Evolutionary conservation across 306 rosid genomes (phyloP).

Genomic region (Pyrus pyrifolia): DNA sequence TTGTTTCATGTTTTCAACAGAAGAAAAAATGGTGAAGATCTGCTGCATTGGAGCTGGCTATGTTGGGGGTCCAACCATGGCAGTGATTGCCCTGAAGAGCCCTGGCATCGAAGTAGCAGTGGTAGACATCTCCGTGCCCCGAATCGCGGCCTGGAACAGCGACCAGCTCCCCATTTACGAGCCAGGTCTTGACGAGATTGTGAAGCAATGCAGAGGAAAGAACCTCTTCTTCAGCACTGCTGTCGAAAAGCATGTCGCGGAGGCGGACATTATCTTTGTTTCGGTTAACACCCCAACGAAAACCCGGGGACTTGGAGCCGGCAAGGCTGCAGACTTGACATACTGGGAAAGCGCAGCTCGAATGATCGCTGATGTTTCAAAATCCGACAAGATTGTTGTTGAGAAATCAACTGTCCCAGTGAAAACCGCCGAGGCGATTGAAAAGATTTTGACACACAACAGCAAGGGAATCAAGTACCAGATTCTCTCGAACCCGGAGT

Average conservation of each 20-base stretch:
- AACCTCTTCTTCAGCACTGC: conserved; percentile 71
- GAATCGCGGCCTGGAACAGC: conserved; percentile 75
- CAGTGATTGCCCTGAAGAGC: conserved; percentile 73
- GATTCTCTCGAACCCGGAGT: conserved; percentile 74
- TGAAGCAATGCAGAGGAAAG: conserved; percentile 67
- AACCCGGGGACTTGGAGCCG: conserved; percentile 68
- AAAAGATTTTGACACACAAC: conserved; percentile 52
- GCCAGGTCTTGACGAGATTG: conserved; percentile 68
- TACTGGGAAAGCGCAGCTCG: conserved; percentile 88
- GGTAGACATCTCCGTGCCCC: conserved; percentile 66
- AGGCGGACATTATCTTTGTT: conserved; percentile 73
- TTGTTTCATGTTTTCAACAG: conserved; percentile 12
- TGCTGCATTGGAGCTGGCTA: conserved; percentile 90
- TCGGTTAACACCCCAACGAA: conserved; percentile 80
- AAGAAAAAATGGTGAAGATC: conserved; percentile 60
- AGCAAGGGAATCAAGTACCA: conserved; percentile 54
- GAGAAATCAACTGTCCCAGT: conserved; percentile 90
- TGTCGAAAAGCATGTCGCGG: conserved; percentile 59
- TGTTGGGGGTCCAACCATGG: conserved; percentile 87
- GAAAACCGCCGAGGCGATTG: conserved; percentile 76
- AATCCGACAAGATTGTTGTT: conserved; percentile 62
- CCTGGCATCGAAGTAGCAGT: conserved; percentile 66
- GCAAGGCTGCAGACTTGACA: conserved; percentile 76
- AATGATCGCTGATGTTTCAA: conserved; percentile 64
- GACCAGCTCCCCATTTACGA: conserved; percentile 73